A percentile compares a stretch with the other conserved stretches of the same genome.
These are phyloP conservation scores for Chaetomiaceae sp. DNA, from an alignment of 2,329 filamentous ascomycete species.

Conservation along the genomic window DNA sequence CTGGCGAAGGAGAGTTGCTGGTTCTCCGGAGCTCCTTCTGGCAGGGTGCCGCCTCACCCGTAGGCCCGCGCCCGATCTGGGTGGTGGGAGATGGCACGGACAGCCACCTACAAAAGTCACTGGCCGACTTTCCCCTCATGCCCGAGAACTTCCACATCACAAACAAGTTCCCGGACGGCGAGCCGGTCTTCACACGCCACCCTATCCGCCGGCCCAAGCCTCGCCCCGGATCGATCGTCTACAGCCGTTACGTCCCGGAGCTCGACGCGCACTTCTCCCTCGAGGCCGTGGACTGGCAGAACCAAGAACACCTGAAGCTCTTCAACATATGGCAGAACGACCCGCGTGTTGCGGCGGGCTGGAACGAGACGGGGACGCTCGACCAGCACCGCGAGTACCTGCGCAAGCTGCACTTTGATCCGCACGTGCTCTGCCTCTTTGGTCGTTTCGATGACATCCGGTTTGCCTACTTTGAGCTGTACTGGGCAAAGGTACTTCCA, in stretches of 20 bases:
- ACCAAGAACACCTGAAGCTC: slow-evolving; percentile 59
- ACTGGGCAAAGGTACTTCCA: slow-evolving; percentile 64
- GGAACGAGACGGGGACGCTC: slow-evolving; percentile 73
- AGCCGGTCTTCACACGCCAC: slow-evolving; percentile 46
- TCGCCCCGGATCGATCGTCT: slow-evolving; percentile 62
- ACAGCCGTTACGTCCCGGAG: slow-evolving; percentile 74
- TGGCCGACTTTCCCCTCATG: slow-evolving; percentile 40
- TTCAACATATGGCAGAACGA: slow-evolving; percentile 82
- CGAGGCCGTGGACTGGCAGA: slow-evolving; percentile 62
- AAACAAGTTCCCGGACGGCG: slow-evolving; percentile 30
- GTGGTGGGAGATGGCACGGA: slow-evolving; percentile 40
- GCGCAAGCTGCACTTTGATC: slow-evolving; percentile 62
- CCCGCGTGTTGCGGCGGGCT: slow-evolving; percentile 72
- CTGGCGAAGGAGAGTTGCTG: slow-evolving; percentile 32
- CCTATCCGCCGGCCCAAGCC: slow-evolving; percentile 69
- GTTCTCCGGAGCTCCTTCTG: slow-evolving; percentile 57
- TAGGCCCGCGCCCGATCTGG: slow-evolving; percentile 61
- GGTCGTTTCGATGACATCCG: slow-evolving; percentile 66
- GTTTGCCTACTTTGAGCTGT: slow-evolving; percentile 76
- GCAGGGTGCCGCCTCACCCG: slow-evolving; percentile 64
- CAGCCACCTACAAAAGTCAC: slow-evolving; percentile 33
- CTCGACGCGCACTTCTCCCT: slow-evolving; percentile 72
- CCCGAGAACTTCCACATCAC: slow-evolving; percentile 46
- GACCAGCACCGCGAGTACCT: slow-evolving; percentile 72
- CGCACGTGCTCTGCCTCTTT: slow-evolving; percentile 65